Percentiles rank a stretch among this genome's conserved stretches.
Conservation (phyloP, 2,329 filamentous ascomycete species). For the Talaromyces sp. region DNA sequence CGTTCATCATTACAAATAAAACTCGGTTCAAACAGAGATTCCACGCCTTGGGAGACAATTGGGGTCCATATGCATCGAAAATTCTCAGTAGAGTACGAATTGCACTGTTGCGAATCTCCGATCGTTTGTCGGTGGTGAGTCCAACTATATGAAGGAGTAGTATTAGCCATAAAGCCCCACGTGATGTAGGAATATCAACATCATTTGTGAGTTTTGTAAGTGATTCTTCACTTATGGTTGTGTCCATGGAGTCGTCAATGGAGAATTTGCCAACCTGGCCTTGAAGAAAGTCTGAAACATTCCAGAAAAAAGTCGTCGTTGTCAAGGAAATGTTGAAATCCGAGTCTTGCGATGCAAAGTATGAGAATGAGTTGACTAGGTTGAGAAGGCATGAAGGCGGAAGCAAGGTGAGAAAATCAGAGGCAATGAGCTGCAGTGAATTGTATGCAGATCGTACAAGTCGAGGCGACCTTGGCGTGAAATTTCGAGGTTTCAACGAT, state of each 20-base stretch:
- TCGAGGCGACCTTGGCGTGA: slow-evolving; percentile 53
- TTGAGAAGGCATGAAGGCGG: slow-evolving; percentile 67
- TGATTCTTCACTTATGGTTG: slow-evolving; percentile 51
- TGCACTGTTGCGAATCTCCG: slow-evolving; percentile 52
- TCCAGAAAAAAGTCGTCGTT: slow-evolving; percentile 93
- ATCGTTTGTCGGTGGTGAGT: slow-evolving; percentile 34
- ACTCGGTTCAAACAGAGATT: slow-evolving; percentile 75
- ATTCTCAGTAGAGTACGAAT: slow-evolving; percentile 88
- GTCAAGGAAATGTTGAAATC: slow-evolving; percentile 95
- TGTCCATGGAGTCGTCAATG: slow-evolving; percentile 31
- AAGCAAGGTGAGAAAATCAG: slow-evolving; percentile 77
- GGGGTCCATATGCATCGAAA: slow-evolving; percentile 83
- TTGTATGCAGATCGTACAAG: slow-evolving; percentile 83
- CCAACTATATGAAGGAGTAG: slow-evolving; percentile 36
- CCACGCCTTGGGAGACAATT: slow-evolving; percentile 73
- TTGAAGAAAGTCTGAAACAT: slow-evolving; percentile 79
- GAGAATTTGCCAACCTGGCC: slow-evolving; percentile 40
- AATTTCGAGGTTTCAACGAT: slow-evolving; percentile 12
- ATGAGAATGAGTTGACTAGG: slow-evolving; percentile 80
- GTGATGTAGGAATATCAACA: slow-evolving; percentile 54
- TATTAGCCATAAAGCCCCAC: slow-evolving; percentile 28
- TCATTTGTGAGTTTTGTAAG: slow-evolving; percentile 56
- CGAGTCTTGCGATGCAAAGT: slow-evolving; percentile 82
- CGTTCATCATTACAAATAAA: slow-evolving; percentile 69
- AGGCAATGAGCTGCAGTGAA: slow-evolving; percentile 86